phyloP scores from a whole-genome alignment of 2,329 filamentous ascomycete genomes.

The Coniochaeta sp. region DNA sequence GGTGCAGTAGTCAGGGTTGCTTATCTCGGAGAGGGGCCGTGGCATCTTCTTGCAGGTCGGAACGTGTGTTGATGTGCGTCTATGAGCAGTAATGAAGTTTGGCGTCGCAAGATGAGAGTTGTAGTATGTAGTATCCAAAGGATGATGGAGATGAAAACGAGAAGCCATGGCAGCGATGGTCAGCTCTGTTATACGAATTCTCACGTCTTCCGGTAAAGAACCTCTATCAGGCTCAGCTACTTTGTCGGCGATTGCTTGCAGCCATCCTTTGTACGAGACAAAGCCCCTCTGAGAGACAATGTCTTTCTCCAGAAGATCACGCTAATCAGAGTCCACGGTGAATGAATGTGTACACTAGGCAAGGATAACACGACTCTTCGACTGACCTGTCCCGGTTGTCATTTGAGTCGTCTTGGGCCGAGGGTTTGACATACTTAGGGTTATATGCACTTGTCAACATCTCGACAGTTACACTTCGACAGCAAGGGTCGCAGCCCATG shows the following conservation, averaged over 20 bases:
- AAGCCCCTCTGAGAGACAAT: background rate
- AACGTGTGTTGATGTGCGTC: background rate
- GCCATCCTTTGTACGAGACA: background rate
- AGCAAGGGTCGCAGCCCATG: too few relatives aligned
- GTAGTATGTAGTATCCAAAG: background rate
- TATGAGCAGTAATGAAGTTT: background rate
- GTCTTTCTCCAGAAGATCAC: background rate
- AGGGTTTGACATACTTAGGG: too few relatives aligned
- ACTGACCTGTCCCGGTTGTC: too few relatives aligned
- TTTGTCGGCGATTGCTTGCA: background rate
- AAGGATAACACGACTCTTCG: background rate
- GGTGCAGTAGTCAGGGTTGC: background rate
- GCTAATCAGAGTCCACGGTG: background rate
- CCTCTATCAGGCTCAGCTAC: background rate
- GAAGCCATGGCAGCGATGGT: background rate
- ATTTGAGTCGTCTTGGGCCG: too few relatives aligned
- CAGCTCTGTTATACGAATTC: background rate
- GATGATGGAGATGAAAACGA: background rate
- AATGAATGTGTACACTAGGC: background rate
- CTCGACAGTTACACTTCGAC: too few relatives aligned
- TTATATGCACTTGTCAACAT: too few relatives aligned
- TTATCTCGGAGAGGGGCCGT: background rate
- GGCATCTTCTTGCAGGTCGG: background rate
- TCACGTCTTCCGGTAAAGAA: background rate
- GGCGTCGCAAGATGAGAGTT: background rate